Evolutionary conservation across 163 green algal genomes (phyloP), one percentile per base, ranked within the genome.

Genomic region (Scenedesmus sp.): DNA sequence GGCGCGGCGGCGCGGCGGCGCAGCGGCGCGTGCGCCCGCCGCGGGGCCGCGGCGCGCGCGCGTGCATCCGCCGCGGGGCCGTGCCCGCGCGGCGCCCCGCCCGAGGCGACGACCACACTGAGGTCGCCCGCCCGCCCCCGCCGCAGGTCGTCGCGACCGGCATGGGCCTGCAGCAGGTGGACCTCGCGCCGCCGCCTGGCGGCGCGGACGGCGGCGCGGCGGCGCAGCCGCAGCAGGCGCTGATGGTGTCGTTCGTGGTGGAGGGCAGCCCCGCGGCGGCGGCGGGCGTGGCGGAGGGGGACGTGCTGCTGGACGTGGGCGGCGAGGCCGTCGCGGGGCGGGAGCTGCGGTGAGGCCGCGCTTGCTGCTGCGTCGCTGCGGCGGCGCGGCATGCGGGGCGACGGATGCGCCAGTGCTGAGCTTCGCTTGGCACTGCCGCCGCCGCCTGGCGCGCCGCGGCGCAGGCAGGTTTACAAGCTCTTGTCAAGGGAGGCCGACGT

Each of bases 201-300:
- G 60, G 60, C 3, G 63, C 63, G 44, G 34, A 31, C 9, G 11
- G 24, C 57, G 45, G 42, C n/a, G 22, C 63, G 26, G 39, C 29
- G 13, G 28, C 24, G 7, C 17, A 28, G 1, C 44, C 26, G 44
- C n/a, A 50, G 64, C 45, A 62, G 31, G 24, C 28, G 67, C 20
- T 80, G 58, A 7, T 80, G 44, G 71, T 80, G 58, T 70, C 58
- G 3, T 80, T 80, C 60, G 71, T 80, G 18, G 71, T 80, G 17
- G 71, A 72, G 1, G 71, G 48, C 24, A 80, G 71, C 48, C 45
- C 71, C n/a, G 71, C 71, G 51, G 71, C 62, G 24, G 58, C 58
- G 24, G 71, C 71, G 1, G 71, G 58, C 4, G 58, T 80, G 31
- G 13, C 20, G 18, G 28, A 72, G 71, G 71, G 71, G 0, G 58